These are phyloP conservation scores for Fraxinus pennsylvanica DNA, from an alignment of 257 asterid species.

Conservation along the genomic window DNA sequence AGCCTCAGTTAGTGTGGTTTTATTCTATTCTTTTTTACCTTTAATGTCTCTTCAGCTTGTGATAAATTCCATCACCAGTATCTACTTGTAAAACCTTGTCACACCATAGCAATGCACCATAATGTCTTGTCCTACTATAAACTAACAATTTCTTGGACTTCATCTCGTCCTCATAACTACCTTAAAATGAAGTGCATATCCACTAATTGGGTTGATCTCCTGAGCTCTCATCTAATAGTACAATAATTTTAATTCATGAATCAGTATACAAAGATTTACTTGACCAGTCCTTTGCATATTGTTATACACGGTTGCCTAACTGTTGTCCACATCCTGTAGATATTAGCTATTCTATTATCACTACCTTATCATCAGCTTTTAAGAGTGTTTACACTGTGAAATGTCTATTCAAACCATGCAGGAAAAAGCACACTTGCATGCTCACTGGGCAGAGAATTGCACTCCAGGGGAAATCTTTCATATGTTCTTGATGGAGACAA, in stretches of 20 bases:
- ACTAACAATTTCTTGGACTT: slow-evolving; percentile 6
- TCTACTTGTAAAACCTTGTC: background rate
- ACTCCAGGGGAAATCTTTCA: slow-evolving; percentile 81
- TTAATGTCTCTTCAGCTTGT: background rate
- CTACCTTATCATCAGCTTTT: background rate
- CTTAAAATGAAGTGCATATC: background rate
- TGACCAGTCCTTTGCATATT: background rate
- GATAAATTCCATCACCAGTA: background rate
- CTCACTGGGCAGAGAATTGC: slow-evolving; percentile 83
- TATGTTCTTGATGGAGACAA: slow-evolving; percentile 95
- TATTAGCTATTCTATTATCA: background rate
- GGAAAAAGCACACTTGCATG: slow-evolving; percentile 95
- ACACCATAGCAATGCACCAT: background rate
- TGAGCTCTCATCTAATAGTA: background rate
- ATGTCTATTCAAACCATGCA: slow-evolving; percentile 34
- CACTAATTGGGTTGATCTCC: background rate
- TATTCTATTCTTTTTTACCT: background rate
- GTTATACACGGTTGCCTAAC: background rate
- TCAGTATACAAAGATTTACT: background rate
- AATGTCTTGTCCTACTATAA: background rate
- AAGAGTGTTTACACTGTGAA: background rate
- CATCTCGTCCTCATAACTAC: background rate
- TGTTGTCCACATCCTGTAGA: background rate
- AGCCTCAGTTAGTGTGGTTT: background rate
- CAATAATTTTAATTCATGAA: background rate